Percentiles rank a stretch among this genome's conserved stretches.
These are phyloP conservation scores for Tuber aestivum DNA, from an alignment of 495 filamentous ascomycete genomes.

Conservation along the genomic window DNA sequence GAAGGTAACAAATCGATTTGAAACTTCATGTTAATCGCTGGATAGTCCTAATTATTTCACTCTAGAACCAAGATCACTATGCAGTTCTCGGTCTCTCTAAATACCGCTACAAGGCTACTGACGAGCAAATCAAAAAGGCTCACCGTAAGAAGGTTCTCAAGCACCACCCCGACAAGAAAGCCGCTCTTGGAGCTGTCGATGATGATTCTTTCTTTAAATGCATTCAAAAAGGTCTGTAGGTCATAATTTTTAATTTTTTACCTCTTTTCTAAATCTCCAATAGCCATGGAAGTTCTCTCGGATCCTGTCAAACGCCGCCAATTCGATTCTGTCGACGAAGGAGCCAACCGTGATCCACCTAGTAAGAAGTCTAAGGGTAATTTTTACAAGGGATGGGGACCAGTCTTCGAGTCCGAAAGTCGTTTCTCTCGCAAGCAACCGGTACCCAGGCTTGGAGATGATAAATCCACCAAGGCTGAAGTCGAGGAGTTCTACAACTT, in stretches of 20 bases:
- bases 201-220: slow-evolving; percentile 99
- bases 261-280: slow-evolving; percentile 9
- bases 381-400: slow-evolving; percentile 89
- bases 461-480: slow-evolving; percentile 76
- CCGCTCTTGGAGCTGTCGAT: slow-evolving; percentile 75
- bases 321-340: slow-evolving; percentile 93
- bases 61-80: slow-evolving; percentile 91
- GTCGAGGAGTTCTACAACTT: slow-evolving; percentile 98
- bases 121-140: slow-evolving; percentile 96
- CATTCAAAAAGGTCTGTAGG: slow-evolving; percentile 71
- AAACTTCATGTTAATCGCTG: neutral
- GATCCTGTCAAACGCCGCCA: slow-evolving; percentile 91
- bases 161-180: slow-evolving; percentile 98
- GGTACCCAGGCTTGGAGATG: slow-evolving; percentile 77
- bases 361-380: slow-evolving; percentile 86
- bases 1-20: slow-evolving; percentile 61
- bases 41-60: slow-evolving; percentile 39
- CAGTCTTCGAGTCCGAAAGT: slow-evolving; percentile 78
- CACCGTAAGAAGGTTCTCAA: slow-evolving; percentile 99
- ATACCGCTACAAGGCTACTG: slow-evolving; percentile 84
- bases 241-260: neutral
- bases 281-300: slow-evolving; percentile 74
- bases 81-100: slow-evolving; percentile 88
- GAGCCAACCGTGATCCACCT: slow-evolving; percentile 82
- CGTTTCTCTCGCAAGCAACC: slow-evolving; percentile 88